Base-by-base conservation (phyloP, 192 early-diverging fungal species). In the Coemansia erecta region DNA sequence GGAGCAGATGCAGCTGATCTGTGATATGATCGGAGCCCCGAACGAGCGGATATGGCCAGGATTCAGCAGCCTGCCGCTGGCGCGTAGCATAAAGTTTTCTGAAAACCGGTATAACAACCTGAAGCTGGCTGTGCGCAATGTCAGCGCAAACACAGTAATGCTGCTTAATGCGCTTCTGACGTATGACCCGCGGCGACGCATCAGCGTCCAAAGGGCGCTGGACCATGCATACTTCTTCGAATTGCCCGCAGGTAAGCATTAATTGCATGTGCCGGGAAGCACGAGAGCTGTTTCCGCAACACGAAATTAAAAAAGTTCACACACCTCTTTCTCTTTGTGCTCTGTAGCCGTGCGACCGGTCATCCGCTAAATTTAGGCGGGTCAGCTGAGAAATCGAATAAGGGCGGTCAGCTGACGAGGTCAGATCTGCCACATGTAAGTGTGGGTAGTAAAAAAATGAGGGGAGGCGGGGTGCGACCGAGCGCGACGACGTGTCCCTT, bases 161-260 rank as follows among this genome's bases (percentile, higher is more conserved):
- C 72, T 95, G 17, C 74, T 95, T 4, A 82, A 79, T 19, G 70
- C 77, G 9, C 53, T 95, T 42, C 73, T 95, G n/a, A 88, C 84
- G 0, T 93, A 92, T 55, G 80, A 90, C 42, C 93, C 92, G 5
- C 68, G 63, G 43, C 72, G 80, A 67, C 82, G 93, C 12, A 48
- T 90, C 6, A 80, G 79, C 11, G 89, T 89, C 12, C 71, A 74
- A 28, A 73, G 82, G 44, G 92, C 92, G 18, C 58, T 91, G 15
- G 71, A 80, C 11, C 89, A 91, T 65, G 66, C 84, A 11, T 94
- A 91, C 58, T 94, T 94, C 60, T 68, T 68, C 15, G 91, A 93
- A 54, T 72, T 84, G n/a, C 92, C 92, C 22, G 60, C 73, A 59
- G 72, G 77, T 71, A 74, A 31, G 63, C 35, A 37, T 51, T 24